Percentiles rank a stretch among this genome's conserved stretches.
These are phyloP conservation scores for Aspergillus caelatus DNA, from an alignment of 2,329 filamentous ascomycete genomes.

Conservation along the genomic window DNA sequence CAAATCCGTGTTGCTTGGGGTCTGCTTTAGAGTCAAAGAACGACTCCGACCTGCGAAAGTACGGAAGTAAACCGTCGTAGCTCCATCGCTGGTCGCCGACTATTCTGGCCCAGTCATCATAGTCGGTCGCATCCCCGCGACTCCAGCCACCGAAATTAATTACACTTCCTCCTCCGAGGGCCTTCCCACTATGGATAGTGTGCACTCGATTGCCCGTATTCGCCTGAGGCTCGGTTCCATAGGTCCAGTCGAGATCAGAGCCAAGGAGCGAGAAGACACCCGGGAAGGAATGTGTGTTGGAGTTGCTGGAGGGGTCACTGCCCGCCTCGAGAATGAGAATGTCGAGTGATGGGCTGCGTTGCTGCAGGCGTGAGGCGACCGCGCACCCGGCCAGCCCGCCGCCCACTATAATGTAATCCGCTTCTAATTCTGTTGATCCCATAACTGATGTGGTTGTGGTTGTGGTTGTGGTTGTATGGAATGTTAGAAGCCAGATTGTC, in stretches of 20 bases:
- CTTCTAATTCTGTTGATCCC: no score
- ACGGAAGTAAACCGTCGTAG: constrained; percentile 24
- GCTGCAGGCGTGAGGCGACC: constrained; percentile 1
- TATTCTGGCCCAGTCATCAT: constrained; percentile 24
- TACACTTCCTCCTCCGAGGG: not conserved
- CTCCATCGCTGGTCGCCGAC: constrained; percentile 25
- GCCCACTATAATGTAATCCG: no score
- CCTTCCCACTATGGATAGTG: not conserved
- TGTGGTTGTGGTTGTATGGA: no score
- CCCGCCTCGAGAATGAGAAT: not conserved
- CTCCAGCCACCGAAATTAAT: constrained; percentile 17
- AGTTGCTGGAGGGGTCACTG: no score
- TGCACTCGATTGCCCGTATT: not conserved
- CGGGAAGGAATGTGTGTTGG: no score
- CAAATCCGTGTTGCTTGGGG: constrained; percentile 5
- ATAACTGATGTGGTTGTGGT: no score
- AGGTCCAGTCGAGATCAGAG: constrained; percentile 2
- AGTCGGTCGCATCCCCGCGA: constrained; percentile 22
- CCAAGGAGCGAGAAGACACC: not conserved
- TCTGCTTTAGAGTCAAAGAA: constrained; percentile 1
- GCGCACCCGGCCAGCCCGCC: not conserved
- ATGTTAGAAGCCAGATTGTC: no score
- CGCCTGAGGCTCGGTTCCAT: not conserved
- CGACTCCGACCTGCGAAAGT: constrained; percentile 20
- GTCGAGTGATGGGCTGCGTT: not conserved